Percentiles rank a stretch among this genome's conserved stretches.
phyloP scores from a whole-genome alignment of 2,329 filamentous ascomycete species.

The Colletotrichum trifolii region DNA sequence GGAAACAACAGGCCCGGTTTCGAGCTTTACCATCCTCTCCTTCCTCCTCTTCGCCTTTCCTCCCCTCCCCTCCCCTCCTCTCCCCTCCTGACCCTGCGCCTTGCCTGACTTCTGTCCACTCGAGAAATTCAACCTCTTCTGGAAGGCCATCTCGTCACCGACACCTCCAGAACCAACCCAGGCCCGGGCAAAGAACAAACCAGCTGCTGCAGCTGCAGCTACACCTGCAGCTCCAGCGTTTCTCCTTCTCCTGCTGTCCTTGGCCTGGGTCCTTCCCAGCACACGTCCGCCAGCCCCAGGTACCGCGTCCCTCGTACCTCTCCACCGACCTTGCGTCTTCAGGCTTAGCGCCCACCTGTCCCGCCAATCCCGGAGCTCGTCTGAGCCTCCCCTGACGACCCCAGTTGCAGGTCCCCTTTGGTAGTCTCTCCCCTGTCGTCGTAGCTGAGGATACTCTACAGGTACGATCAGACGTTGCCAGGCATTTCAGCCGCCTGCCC shows the following conservation, averaged over 20 bases:
- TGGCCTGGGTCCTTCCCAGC: constrained; percentile 24
- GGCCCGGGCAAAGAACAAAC: too few species aligned
- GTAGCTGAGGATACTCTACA: not conserved
- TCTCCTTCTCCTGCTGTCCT: not conserved
- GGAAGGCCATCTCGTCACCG: constrained; percentile 12
- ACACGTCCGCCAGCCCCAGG: constrained; percentile 12
- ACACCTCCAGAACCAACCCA: not conserved
- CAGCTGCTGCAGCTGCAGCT: not conserved
- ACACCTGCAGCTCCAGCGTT: not conserved
- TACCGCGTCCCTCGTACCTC: constrained; percentile 3
- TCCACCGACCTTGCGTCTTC: constrained; percentile 18
- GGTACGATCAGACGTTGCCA: not conserved
- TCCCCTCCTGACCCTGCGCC: not conserved
- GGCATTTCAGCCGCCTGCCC: constrained; percentile 35
- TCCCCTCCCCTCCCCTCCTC: constrained; percentile 3
- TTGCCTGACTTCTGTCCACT: too few species aligned
- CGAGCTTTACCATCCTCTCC: not conserved
- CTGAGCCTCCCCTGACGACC: constrained; percentile 29
- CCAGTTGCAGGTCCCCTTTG: constrained; percentile 5
- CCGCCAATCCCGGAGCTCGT: constrained; percentile 36
- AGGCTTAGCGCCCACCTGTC: constrained; percentile 19
- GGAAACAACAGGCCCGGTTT: too few species aligned
- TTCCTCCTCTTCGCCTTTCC: not conserved
- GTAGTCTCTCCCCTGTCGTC: not conserved
- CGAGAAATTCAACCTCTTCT: constrained; percentile 11